Evolutionary conservation across 768 basidiomycete genomes (phyloP).

Genomic region (Lyophyllum semitale): DNA sequence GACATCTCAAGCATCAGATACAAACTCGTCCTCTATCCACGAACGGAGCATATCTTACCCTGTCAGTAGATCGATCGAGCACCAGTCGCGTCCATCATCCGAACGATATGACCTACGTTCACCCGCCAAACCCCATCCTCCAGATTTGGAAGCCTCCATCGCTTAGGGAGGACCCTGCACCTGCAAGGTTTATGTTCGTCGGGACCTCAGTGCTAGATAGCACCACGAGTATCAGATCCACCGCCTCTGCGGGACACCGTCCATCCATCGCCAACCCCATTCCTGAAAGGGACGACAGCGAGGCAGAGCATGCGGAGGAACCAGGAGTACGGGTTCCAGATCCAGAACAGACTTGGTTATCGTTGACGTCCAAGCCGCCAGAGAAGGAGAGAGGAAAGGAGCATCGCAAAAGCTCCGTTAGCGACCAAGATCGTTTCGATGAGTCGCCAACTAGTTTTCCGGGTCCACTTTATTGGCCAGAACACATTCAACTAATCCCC

Average conservation of each 20-base stretch:
- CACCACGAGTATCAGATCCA: conserved; percentile 50
- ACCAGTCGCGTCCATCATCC: conserved; percentile 14
- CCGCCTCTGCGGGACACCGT: conserved; percentile 41
- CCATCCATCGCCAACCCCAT: conserved; percentile 41
- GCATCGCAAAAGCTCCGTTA: conserved; percentile 19
- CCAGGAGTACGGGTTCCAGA: conserved; percentile 4
- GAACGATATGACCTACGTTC: conserved; percentile 33
- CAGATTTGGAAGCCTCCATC: conserved; percentile 54
- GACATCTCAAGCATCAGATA: too few relatives aligned
- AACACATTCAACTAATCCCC: conserved; percentile 4
- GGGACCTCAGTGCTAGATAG: conserved; percentile 48
- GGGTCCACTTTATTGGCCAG: conserved; percentile 7
- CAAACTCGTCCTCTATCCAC: too few relatives aligned
- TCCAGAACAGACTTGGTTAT: conserved; percentile 7
- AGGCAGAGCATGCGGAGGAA: conserved; percentile 8
- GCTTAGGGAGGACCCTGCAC: conserved; percentile 43
- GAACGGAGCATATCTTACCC: too few relatives aligned
- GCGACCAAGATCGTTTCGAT: conserved; percentile 15
- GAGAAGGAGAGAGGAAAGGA: conserved; percentile 23
- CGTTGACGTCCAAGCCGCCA: conserved; percentile 11
- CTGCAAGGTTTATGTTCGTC: conserved; percentile 38
- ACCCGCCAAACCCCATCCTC: conserved; percentile 34
- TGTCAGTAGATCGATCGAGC: too few relatives aligned
- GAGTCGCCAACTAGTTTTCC: conserved; percentile 8
- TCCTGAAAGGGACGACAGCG: conserved; percentile 33